phyloP scores from a whole-genome alignment of 345 rosid species.

The Populus euphratica region DNA sequence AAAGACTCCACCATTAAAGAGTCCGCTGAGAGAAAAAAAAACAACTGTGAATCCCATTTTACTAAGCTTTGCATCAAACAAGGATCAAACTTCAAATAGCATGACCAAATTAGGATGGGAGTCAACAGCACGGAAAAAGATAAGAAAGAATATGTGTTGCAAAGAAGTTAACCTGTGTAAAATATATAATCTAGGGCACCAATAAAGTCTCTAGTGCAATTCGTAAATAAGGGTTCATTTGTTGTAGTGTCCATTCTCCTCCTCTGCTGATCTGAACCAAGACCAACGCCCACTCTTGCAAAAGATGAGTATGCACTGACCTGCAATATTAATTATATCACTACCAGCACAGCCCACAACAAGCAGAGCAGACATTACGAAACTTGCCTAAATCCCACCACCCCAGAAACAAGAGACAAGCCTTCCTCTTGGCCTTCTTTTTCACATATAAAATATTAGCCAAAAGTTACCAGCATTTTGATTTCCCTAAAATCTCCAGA shows the following conservation, averaged over 20 bases:
- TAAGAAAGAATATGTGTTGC: neutral
- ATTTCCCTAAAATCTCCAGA: neutral
- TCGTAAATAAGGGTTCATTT: slow-evolving; percentile 92
- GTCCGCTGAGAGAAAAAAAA: slow-evolving; percentile 60
- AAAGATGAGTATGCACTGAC: slow-evolving; percentile 98
- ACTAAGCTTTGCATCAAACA: neutral
- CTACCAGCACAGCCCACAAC: slow-evolving; percentile 2
- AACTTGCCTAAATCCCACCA: too few relatives aligned
- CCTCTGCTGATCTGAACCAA: slow-evolving; percentile 64
- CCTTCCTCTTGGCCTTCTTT: neutral
- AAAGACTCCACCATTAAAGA: slow-evolving; percentile 83
- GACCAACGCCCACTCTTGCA: slow-evolving; percentile 62
- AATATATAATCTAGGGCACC: slow-evolving; percentile 95
- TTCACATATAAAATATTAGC: neutral
- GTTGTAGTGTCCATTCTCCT: slow-evolving; percentile 82
- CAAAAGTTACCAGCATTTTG: neutral
- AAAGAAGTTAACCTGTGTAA: slow-evolving; percentile 62
- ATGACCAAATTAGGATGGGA: neutral
- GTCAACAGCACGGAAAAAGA: neutral
- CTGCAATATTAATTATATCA: slow-evolving; percentile 42
- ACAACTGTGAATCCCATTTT: neutral
- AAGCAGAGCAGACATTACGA: neutral
- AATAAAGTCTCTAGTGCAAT: slow-evolving; percentile 89
- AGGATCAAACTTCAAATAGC: slow-evolving; percentile 11
- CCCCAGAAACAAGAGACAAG: neutral